Evolutionary conservation across 2,329 filamentous ascomycete genomes (phyloP), one percentile per base, ranked within the genome.

Genomic region (Endocalyx cinctus): DNA sequence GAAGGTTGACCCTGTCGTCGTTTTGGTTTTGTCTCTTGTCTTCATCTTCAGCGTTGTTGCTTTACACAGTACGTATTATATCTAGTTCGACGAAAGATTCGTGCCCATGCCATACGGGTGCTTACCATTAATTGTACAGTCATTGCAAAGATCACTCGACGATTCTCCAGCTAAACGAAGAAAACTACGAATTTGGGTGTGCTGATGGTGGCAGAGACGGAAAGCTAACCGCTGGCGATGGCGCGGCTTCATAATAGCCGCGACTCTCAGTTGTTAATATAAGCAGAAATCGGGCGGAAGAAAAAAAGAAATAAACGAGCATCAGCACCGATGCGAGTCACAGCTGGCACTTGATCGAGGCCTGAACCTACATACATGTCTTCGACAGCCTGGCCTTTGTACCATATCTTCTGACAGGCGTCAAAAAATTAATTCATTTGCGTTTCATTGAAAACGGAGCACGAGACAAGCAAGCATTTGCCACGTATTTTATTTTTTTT

Each of bases 21-120:
- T 98, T 46, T 77, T 98, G 57, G 92, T 96, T 50, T 75, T 98
- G 52, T 94, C 87, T 57, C 79, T 98, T 54, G 92, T 94, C 43
- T 98, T 98, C 67, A 98, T 98, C 66, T 96, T 98, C 72, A 92
- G 85, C 58, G 92, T 98, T 58, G 92, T 98, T 57, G 89, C 88
- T 51, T 75, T 98, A 59, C 92, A 98, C 70, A 88, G 92, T 97
- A 80, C 52, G 87, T 73, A 31, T n/a, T 6, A 13, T 16, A 23
- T 12, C 3, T 11, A 10, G 27, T 13, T 11, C n/a, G n/a, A n/a
- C n/a, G n/a, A n/a, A n/a, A n/a, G n/a, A n/a, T n/a, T n/a, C n/a
- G n/a, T n/a, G n/a, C n/a, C n/a, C n/a, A n/a, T n/a, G n/a, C n/a
- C n/a, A n/a, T n/a, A n/a, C n/a, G n/a, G n/a, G n/a, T n/a, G n/a